Percentiles rank a stretch among this genome's conserved stretches.
phyloP scores from a whole-genome alignment of 108 stramenopile genomes.

The Nannochloropsis oceanica region DNA sequence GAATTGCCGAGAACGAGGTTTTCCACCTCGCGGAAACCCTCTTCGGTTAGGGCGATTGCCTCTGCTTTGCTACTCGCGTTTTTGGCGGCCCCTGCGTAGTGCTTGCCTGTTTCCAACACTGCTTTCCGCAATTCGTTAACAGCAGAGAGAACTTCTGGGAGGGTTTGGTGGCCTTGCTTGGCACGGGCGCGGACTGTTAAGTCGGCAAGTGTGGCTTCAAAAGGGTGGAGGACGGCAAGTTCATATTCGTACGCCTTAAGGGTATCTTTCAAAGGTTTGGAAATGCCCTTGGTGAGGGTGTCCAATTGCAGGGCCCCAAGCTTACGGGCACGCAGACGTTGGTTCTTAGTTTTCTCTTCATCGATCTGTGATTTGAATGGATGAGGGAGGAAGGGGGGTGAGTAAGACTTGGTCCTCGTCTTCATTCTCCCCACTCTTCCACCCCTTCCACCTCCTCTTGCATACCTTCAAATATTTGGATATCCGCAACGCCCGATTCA shows the following conservation, averaged over 20 bases:
- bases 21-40: conserved; percentile 44
- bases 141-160: conserved; percentile 38
- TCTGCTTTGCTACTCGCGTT: conserved; percentile 52
- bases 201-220: conserved; percentile 76
- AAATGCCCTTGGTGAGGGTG: conserved; percentile 53
- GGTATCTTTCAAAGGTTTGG: conserved; percentile 57
- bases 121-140: conserved; percentile 66
- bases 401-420: background rate
- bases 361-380: background rate
- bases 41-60: conserved; percentile 43
- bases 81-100: conserved; percentile 68
- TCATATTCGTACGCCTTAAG: conserved; percentile 57
- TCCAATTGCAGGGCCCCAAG: conserved; percentile 43
- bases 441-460: background rate
- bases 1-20: conserved; percentile 50
- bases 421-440: background rate
- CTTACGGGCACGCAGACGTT: conserved; percentile 27
- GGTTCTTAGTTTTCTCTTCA: conserved; percentile 28
- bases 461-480: conserved; percentile 16
- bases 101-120: conserved; percentile 52
- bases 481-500: conserved; percentile 3
- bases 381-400: background rate
- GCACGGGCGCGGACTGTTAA: conserved; percentile 50
- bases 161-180: conserved; percentile 9
- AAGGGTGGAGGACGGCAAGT: conserved; percentile 65